These are phyloP conservation scores for Populus simonii DNA, from an alignment of 345 rosid genomes.

Conservation along the genomic window DNA sequence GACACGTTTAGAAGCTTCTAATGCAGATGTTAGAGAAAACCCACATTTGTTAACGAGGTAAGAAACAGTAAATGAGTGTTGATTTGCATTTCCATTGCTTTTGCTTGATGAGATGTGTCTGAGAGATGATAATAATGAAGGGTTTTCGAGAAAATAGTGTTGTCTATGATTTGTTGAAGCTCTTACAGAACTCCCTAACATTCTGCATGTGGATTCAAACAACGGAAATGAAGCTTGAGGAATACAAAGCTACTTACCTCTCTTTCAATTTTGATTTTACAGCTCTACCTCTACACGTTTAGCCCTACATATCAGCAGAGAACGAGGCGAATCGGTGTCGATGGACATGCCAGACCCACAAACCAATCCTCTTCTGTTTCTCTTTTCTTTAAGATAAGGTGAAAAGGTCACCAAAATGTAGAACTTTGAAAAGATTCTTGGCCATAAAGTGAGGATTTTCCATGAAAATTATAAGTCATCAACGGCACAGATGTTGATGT, in stretches of 20 bases:
- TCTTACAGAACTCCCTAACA: not conserved
- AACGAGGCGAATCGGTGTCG: not conserved
- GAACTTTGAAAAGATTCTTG: not conserved
- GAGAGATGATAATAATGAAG: not conserved
- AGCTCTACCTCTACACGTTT: not conserved
- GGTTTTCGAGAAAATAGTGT: not conserved
- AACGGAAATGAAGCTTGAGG: not conserved
- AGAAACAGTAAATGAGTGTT: constrained; percentile 27
- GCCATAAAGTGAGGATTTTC: not conserved
- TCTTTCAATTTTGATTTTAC: not conserved
- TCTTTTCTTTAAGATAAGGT: not conserved
- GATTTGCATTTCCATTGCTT: not conserved
- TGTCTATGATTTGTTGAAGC: not conserved
- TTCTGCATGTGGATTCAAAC: not conserved
- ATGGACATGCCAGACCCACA: not conserved
- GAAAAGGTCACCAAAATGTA: not conserved
- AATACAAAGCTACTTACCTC: not conserved
- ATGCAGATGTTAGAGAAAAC: constrained; percentile 32
- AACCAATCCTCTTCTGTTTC: not conserved
- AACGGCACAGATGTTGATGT: not conserved
- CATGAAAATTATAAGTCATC: not conserved
- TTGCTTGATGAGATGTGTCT: constrained; percentile 5
- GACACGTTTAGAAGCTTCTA: constrained; percentile 5
- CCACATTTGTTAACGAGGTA: constrained; percentile 36
- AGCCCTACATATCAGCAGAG: not conserved